Conservation (phyloP, 352 stramenopile genomes). For the Thraustochytrium striatum region DNA sequence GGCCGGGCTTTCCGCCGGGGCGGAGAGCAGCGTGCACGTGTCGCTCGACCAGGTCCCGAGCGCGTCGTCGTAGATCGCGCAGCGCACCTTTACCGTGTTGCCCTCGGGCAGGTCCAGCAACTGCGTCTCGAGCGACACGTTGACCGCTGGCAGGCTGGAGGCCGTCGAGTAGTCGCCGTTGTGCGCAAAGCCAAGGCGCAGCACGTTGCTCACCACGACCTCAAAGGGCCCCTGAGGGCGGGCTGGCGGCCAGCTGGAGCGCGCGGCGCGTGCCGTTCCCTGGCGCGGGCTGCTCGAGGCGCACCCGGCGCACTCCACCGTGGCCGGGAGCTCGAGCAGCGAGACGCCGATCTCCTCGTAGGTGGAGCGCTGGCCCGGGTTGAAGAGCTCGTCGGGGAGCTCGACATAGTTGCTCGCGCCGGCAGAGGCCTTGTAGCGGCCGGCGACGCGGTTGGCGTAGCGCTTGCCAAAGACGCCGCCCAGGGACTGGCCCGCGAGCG, state of each 20-base stretch:
- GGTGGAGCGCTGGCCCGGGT: neutral
- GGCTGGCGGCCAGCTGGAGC: too few species aligned
- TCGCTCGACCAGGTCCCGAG: neutral
- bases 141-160: too few species aligned
- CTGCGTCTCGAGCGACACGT: too few species aligned
- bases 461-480: neutral
- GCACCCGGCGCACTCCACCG: too few species aligned
- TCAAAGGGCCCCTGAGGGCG: too few species aligned
- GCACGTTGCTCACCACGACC: slow-evolving; percentile 2
- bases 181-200: neutral
- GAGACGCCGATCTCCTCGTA: slow-evolving; percentile 29
- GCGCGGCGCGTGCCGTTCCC: too few species aligned
- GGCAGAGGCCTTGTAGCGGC: neutral
- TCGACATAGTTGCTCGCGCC: neutral
- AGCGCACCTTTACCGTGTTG: too few species aligned
- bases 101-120: too few species aligned
- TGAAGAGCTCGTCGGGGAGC: neutral
- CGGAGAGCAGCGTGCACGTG: neutral
- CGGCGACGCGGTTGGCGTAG: neutral
- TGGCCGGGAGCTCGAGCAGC: neutral
- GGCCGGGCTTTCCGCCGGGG: too few species aligned
- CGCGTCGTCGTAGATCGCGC: too few species aligned
- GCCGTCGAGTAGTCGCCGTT: too few species aligned
- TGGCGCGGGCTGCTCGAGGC: too few species aligned
- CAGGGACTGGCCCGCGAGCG: neutral